These are phyloP conservation scores for Acrocalymma vagum DNA, from an alignment of 2,329 filamentous ascomycete species.

Conservation along the genomic window DNA sequence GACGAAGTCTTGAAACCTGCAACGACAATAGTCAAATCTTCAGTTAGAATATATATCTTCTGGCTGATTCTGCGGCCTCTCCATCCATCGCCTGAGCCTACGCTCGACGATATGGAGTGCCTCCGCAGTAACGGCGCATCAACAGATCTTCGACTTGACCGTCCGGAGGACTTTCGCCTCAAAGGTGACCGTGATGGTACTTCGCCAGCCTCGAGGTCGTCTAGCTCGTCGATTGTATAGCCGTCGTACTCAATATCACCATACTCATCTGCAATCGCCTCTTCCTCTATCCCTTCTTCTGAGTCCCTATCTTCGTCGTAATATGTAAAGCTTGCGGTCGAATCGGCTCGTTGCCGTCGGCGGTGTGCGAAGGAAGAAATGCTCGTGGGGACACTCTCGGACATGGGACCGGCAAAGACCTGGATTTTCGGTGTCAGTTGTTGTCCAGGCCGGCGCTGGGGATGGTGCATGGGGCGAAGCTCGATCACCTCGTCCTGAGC, in stretches of 20 bases:
- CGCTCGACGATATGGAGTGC: conserved; percentile 74
- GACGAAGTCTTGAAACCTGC: conserved; percentile 86
- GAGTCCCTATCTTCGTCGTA: conserved; percentile 76
- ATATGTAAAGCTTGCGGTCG: conserved; percentile 88
- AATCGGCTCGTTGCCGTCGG: conserved; percentile 79
- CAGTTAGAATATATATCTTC: conserved; percentile 91
- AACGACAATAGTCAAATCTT: conserved; percentile 93
- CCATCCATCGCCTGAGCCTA: conserved; percentile 66
- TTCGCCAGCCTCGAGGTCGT: conserved; percentile 55
- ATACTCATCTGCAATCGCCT: conserved; percentile 42
- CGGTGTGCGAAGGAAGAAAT: conserved; percentile 91
- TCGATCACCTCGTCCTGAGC: conserved; percentile 84
- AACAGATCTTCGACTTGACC: conserved; percentile 63
- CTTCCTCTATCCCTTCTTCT: conserved; percentile 38
- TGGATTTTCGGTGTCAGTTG: conserved; percentile 51
- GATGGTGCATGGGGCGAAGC: conserved; percentile 34
- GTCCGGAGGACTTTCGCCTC: conserved; percentile 70
- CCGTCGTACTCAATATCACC: conserved; percentile 42
- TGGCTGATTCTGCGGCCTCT: conserved; percentile 75
- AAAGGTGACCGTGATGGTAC: conserved; percentile 28
- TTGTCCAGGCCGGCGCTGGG: conserved; percentile 28
- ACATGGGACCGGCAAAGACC: conserved; percentile 90
- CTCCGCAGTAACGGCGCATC: conserved; percentile 73
- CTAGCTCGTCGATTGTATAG: conserved; percentile 55
- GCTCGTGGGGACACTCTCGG: conserved; percentile 95